A percentile compares a stretch with the other conserved stretches of the same genome.
Evolutionary conservation across 164 flowering plant genomes (phyloP).

Genomic region (Nelumbo lutea): DNA sequence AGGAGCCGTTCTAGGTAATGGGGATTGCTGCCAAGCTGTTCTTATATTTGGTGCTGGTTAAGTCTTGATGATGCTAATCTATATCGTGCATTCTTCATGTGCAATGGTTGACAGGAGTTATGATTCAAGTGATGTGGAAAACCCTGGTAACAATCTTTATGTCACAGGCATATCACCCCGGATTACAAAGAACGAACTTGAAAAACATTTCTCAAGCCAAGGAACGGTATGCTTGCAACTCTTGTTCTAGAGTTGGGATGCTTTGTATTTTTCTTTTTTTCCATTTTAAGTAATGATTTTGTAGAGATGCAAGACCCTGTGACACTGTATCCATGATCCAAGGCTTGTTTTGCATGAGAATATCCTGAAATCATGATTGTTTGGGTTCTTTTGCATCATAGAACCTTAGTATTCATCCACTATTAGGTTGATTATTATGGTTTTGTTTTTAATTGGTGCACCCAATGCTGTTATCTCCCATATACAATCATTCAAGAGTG

Average conservation of each 20-base stretch:
- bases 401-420: too few species aligned
- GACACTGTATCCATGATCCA: too few species aligned
- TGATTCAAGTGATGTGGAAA: slow-evolving; percentile 61
- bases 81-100: background rate
- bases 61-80: background rate
- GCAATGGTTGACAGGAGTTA: slow-evolving; percentile 40
- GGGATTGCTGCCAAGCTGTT: background rate
- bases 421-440: too few species aligned
- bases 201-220: slow-evolving; percentile 75
- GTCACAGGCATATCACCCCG: slow-evolving; percentile 86
- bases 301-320: too few species aligned
- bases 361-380: too few species aligned
- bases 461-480: too few species aligned
- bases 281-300: background rate
- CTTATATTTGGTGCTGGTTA: background rate
- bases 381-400: too few species aligned
- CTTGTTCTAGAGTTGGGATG: background rate
- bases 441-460: too few species aligned
- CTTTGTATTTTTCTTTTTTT: background rate
- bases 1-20: slow-evolving; percentile 58
- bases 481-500: too few species aligned
- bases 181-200: slow-evolving; percentile 70
- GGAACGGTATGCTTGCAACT: slow-evolving; percentile 40
- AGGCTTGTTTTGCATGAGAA: too few species aligned
- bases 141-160: slow-evolving; percentile 91